A percentile compares a stretch with the other conserved stretches of the same genome.
phyloP scores from a whole-genome alignment of 305 asterid species.

The Ajuga reptans region DNA sequence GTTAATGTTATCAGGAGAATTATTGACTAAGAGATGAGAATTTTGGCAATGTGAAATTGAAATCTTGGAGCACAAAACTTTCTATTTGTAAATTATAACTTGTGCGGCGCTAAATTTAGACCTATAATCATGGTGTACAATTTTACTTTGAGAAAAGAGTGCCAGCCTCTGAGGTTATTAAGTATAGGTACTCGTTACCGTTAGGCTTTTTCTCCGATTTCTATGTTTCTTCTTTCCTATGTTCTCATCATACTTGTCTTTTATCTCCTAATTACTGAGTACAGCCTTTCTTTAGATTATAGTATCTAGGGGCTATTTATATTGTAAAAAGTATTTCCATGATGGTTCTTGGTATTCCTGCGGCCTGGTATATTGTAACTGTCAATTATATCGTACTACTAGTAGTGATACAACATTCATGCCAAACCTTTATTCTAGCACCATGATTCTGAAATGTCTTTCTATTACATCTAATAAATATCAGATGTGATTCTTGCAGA shows the following conservation, averaged over 20 bases:
- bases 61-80: not conserved
- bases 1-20: not conserved
- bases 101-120: not conserved
- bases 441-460: not conserved
- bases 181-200: not conserved
- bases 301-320: not conserved
- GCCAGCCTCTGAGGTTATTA: not conserved
- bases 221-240: not conserved
- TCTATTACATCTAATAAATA: conserved; percentile 2
- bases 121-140: not conserved
- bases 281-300: not conserved
- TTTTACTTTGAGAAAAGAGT: not conserved
- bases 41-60: not conserved
- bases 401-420: not conserved
- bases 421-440: conserved; percentile 1
- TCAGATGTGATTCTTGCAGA: not conserved
- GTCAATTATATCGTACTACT: not conserved
- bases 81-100: not conserved
- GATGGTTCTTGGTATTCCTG: not conserved
- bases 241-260: not conserved
- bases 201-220: not conserved
- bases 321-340: not conserved
- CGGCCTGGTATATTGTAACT: not conserved
- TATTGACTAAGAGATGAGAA: not conserved
- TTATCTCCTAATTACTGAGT: not conserved